phyloP scores from a whole-genome alignment of 164 flowering plant species.

The Tetracentron sinense region DNA sequence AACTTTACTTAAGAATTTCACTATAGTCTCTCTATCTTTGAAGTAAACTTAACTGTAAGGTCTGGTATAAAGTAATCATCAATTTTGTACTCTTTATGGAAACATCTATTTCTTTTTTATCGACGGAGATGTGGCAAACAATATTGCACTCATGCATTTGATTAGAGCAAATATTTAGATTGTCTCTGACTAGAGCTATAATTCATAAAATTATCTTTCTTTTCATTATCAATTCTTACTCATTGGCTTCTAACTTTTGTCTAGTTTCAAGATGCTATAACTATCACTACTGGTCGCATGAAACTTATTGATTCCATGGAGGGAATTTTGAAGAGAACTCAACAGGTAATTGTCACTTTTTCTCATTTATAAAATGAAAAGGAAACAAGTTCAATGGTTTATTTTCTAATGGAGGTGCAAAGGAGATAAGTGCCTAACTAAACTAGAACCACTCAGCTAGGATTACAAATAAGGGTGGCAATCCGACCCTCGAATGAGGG shows the following conservation, averaged over 20 bases:
- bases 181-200: too few relatives aligned
- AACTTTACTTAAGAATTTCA: neutral
- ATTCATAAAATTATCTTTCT: neutral
- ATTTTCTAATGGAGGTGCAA: neutral
- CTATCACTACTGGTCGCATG: slow-evolving; percentile 47
- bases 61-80: neutral
- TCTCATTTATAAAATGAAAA: slow-evolving; percentile 7
- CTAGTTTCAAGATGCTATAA: slow-evolving; percentile 77
- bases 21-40: neutral
- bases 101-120: neutral
- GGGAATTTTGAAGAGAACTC: slow-evolving; percentile 62
- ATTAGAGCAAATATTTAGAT: neutral
- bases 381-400: neutral
- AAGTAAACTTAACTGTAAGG: neutral
- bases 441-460: neutral
- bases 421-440: neutral
- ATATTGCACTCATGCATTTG: neutral
- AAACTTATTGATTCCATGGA: slow-evolving; percentile 79
- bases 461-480: too few relatives aligned
- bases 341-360: slow-evolving; percentile 49
- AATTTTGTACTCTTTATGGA: neutral
- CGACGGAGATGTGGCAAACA: neutral
- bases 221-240: neutral
- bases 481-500: too few relatives aligned
- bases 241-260: slow-evolving; percentile 9